Conservation (phyloP, 176 grass and related monocot genomes). For the Zoysia pacifica region DNA sequence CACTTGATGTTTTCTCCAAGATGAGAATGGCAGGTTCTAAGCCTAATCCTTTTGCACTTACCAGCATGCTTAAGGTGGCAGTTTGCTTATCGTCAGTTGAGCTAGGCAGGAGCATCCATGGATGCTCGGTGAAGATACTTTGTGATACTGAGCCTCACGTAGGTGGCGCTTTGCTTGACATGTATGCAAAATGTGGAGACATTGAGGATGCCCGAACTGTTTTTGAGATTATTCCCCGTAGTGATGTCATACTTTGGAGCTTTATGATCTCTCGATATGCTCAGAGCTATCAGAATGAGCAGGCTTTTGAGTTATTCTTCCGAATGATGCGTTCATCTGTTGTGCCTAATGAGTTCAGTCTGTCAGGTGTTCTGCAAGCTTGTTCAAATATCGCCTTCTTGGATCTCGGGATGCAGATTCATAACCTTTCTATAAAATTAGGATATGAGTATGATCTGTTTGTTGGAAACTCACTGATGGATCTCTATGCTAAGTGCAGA, state of each 20-base stretch:
- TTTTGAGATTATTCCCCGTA: conserved; percentile 61
- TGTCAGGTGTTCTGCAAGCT: conserved; percentile 54
- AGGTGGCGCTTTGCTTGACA: conserved; percentile 50
- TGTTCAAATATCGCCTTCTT: conserved; percentile 48
- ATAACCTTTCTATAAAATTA: conserved; percentile 59
- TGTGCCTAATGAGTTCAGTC: conserved; percentile 60
- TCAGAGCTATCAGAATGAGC: conserved; percentile 54
- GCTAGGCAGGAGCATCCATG: conserved; percentile 48
- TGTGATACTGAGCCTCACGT: conserved; percentile 41
- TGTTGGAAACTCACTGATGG: conserved; percentile 71
- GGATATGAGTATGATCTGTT: conserved; percentile 65
- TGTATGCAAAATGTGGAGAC: conserved; percentile 54
- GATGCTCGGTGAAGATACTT: conserved; percentile 38
- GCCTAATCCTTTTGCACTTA: conserved; percentile 42
- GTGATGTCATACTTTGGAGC: conserved; percentile 61
- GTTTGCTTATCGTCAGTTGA: conserved; percentile 37
- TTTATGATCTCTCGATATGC: conserved; percentile 55
- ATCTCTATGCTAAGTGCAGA: conserved; percentile 76
- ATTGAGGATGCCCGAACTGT: conserved; percentile 50
- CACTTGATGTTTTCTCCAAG: conserved; percentile 34
- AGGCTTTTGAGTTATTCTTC: conserved; percentile 56
- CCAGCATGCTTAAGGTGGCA: conserved; percentile 38
- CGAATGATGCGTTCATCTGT: conserved; percentile 49
- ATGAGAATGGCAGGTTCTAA: conserved; percentile 34
- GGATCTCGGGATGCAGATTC: conserved; percentile 47